Base-by-base conservation (phyloP, 163 green algal species). In the Chlamydomonas reinhardtii region DNA sequence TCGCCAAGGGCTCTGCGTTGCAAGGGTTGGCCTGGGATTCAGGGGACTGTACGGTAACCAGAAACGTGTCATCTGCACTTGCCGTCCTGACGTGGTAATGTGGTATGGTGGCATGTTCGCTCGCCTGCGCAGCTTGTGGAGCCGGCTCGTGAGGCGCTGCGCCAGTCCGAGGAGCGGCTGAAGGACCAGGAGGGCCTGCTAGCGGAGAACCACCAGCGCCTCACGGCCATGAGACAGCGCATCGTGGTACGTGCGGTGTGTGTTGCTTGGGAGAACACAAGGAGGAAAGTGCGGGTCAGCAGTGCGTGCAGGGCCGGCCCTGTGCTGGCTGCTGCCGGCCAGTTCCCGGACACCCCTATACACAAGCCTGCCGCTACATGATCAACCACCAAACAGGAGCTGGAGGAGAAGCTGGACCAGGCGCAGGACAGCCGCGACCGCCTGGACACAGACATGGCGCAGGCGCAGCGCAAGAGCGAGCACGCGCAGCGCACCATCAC, bases 141-240 rank as follows among this genome's bases (percentile, higher is more conserved):
- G 22, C 91, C 91, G 32, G 91, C 91, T 72, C 77, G 86, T 2
- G 74, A 83, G 19, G 85, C 88, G 19, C 86, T 94, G 76, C 62
- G 32, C 4, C 73, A 90, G 64, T 84, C 89, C 5, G 90, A 95
- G 80, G 65, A 66, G 22, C 84, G 94, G 76, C 88, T 95, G 76
- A 56, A 27, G 48, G 31, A 48, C 64, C 77, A 89, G 72, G 48
- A 91, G 73, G 65, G 22, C 16, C 20, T 73, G 14, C 88, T 91
- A 37, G 62, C 31, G 27, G 73, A 84, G 48, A 81, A 75, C 65
- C 76, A 73, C 37, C 25, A 43, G 56, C 64, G 59, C 29, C 52
- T 90, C 15, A 72, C 73, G 4, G 65, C 31, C 16, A 90, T 90
- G 80, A 34, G 68, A 35, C 11, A 73, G 29, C 54, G 56, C 25